Conservation (phyloP, 345 rosid species). For the Rhodamnia rubescens region DNA sequence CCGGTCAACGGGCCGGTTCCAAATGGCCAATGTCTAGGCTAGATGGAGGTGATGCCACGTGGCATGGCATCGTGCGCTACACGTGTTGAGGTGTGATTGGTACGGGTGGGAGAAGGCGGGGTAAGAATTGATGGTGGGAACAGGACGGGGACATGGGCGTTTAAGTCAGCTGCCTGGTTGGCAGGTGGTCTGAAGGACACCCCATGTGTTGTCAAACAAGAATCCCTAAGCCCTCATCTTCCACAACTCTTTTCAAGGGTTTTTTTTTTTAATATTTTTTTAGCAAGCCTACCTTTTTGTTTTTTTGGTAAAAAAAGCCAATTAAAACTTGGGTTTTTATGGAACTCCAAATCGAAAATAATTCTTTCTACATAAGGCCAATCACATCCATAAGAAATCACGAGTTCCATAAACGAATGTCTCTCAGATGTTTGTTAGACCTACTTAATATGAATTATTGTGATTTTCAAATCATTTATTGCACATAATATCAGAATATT, state of each 20-base stretch:
- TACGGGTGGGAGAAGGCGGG: background rate
- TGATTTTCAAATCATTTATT: too few species aligned
- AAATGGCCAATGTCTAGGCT: too few species aligned
- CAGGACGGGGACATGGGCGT: conserved; percentile 34
- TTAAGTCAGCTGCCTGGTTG: conserved; percentile 39
- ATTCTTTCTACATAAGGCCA: background rate
- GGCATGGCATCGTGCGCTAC: background rate
- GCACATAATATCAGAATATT: background rate
- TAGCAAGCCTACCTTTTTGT: too few species aligned
- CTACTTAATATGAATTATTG: too few species aligned
- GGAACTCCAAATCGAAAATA: background rate
- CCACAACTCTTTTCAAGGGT: background rate
- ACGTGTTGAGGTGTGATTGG: background rate
- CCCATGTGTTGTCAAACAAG: conserved; percentile 25
- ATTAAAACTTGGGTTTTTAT: background rate
- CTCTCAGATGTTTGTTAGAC: background rate
- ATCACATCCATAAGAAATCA: background rate
- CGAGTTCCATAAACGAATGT: background rate
- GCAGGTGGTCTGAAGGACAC: conserved; percentile 34
- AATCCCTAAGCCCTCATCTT: background rate
- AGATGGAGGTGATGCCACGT: background rate
- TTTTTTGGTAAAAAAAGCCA: background rate
- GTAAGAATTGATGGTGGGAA: background rate
- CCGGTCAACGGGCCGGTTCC: too few species aligned
- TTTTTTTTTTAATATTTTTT: background rate